These are phyloP conservation scores for Chaetoceros tenuissimus DNA, from an alignment of 108 stramenopile species.

Conservation along the genomic window DNA sequence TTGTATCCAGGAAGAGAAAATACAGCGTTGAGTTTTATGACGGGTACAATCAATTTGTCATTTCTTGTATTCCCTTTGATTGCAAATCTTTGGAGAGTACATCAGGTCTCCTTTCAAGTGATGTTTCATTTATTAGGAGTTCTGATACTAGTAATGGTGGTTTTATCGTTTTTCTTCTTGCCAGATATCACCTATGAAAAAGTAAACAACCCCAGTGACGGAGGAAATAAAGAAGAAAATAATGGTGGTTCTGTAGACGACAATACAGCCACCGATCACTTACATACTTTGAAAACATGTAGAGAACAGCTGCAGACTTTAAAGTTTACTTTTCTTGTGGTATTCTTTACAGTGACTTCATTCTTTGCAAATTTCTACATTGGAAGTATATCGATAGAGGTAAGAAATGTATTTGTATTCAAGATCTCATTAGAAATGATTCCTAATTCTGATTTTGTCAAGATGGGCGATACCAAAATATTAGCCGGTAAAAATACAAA, in stretches of 20 bases:
- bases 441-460: background rate
- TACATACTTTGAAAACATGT: constrained; percentile 4
- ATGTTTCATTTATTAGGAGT: constrained; percentile 9
- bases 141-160: constrained; percentile 2
- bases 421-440: background rate
- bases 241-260: background rate
- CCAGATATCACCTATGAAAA: constrained; percentile 26
- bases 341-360: background rate
- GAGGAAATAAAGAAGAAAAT: background rate
- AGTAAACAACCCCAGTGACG: constrained; percentile 10
- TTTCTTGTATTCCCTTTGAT: constrained; percentile 29
- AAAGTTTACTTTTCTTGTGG: background rate
- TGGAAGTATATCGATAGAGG: constrained; percentile 3
- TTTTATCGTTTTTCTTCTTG: constrained; percentile 11
- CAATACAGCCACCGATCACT: background rate
- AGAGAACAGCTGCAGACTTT: background rate
- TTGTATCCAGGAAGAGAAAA: constrained; percentile 24
- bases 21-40: constrained; percentile 15
- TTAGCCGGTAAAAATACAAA: background rate
- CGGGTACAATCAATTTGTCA: constrained; percentile 18
- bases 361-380: constrained; percentile 2
- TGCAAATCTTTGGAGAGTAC: constrained; percentile 16
- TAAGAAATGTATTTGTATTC: background rate
- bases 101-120: constrained; percentile 2
- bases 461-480: background rate